Base-by-base conservation (phyloP, 2,329 filamentous ascomycete species). In the Aphanoascus verrucosus region DNA sequence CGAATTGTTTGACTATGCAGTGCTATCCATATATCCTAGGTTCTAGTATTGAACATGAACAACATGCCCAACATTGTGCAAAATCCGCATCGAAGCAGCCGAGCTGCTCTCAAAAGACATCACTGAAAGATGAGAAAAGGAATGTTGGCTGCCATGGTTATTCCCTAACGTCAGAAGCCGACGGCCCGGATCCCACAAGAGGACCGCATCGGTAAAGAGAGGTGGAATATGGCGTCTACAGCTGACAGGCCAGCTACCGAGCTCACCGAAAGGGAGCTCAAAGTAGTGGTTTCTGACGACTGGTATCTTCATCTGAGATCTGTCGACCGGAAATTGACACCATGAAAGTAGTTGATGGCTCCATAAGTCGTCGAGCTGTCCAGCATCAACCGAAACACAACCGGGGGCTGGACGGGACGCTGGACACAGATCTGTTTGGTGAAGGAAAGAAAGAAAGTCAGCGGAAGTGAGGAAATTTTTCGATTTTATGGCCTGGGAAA, bases 291-390 rank as follows among this genome's bases (percentile, higher is more conserved):
- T 65, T 69, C 71, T 72, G 71, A 74, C 73, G 70, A 75, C 76
- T 73, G 71, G 23, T 74, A 63, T 60, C 64, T 93, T 80, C 65
- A 71, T 95, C 84, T 94, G 71, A 87, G 84, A 93, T 83, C 86
- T 93, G 89, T 94, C 88, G 86, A 89, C 87, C 82, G 85, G 86
- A 90, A 72, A 88, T 85, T 83, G 79, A 86, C 84, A 89, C 81
- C 86, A 88, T 83, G 71, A 49, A 45, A 53, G 72, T 65, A 67
- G 71, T 69, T 69, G 80, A 83, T 87, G 85, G 83, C 84, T 89
- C 86, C 86, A 83, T 88, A 68, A 70, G 74, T 79, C 82, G 88
- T 87, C 86, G 86, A 91, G 81, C 83, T 91, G 86, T 82, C 78
- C 81, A 86, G 79, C 79, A 78, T 90, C 86, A 72, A 91, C 87